Evolutionary conservation across 345 rosid species (phyloP).

Genomic region (Ricinus communis): DNA sequence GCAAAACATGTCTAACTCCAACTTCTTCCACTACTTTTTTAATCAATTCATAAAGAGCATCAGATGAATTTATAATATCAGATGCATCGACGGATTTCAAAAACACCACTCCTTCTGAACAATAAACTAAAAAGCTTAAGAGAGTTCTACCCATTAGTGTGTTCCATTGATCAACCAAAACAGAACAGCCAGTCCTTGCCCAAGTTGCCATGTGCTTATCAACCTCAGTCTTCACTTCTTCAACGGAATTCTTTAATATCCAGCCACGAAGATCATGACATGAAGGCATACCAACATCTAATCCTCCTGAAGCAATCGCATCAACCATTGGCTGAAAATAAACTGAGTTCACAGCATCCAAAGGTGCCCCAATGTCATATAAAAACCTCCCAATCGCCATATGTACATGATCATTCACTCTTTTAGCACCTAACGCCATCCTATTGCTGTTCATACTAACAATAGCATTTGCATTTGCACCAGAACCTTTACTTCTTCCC

Average conservation of each 20-base stretch:
- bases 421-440: conserved; percentile 32
- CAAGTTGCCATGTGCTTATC: conserved; percentile 9
- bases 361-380: conserved; percentile 72
- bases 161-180: conserved; percentile 29
- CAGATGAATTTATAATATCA: conserved; percentile 23
- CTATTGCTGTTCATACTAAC: conserved; percentile 16
- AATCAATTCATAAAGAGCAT: conserved; percentile 25
- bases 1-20: conserved; percentile 25
- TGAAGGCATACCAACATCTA: conserved; percentile 13
- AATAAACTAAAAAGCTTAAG: conserved; percentile 26
- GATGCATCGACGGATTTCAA: conserved; percentile 31
- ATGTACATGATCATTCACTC: conserved; percentile 38
- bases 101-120: conserved; percentile 25
- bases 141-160: conserved; percentile 20
- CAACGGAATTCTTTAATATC: conserved; percentile 18
- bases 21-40: conserved; percentile 25
- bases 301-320: conserved; percentile 23
- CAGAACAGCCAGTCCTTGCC: conserved; percentile 27
- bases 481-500: conserved; percentile 37
- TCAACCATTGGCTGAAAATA: conserved; percentile 30
- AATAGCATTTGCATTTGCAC: conserved; percentile 22
- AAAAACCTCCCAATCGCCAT: conserved; percentile 66
- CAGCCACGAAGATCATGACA: conserved; percentile 23
- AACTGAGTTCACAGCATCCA: conserved; percentile 24
- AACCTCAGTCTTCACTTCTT: conserved; percentile 20